Percentiles rank a stretch among this genome's conserved stretches.
Conservation (phyloP, 1,284 basidiomycete species). For the Jaminaea rosea region DNA sequence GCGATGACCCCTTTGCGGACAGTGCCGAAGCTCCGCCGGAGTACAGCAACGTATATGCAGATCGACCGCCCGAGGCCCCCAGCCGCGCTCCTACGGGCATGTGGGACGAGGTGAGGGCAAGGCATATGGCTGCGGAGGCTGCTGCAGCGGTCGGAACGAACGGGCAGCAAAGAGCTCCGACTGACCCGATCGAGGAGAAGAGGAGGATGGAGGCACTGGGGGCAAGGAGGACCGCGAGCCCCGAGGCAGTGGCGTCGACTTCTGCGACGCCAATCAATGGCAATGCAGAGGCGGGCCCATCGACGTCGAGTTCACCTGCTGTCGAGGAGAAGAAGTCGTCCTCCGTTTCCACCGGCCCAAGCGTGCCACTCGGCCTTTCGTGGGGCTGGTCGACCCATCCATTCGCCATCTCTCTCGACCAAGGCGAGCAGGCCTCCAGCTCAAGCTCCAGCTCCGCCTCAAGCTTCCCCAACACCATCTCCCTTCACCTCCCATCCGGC, state of each 20-base stretch:
- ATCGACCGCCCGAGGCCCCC: slow-evolving; percentile 10
- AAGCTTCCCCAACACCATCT: not conserved
- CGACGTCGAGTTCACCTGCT: not conserved
- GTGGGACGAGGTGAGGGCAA: slow-evolving; percentile 1
- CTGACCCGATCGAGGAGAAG: not conserved
- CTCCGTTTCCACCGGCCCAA: slow-evolving; percentile 2
- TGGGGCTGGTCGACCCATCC: slow-evolving; percentile 13
- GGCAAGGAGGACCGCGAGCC: not conserved
- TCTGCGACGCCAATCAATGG: too few relatives aligned
- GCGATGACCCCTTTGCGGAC: slow-evolving; percentile 11
- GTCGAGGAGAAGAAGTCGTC: not conserved
- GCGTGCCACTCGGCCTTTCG: slow-evolving; percentile 14
- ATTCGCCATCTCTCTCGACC: not conserved
- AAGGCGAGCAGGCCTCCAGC: not conserved
- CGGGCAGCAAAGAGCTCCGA: not conserved
- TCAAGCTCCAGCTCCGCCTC: not conserved
- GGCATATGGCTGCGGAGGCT: not conserved
- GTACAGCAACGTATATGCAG: slow-evolving; percentile 5
- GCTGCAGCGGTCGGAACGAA: not conserved
- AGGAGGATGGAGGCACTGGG: not conserved
- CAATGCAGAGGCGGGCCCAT: not conserved
- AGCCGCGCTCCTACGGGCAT: not conserved
- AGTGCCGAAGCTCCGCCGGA: slow-evolving; percentile 11
- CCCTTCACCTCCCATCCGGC: not conserved
- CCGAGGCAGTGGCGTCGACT: not conserved